Base-by-base conservation (phyloP, 768 basidiomycete genomes). In the Mrakia gelida region DNA sequence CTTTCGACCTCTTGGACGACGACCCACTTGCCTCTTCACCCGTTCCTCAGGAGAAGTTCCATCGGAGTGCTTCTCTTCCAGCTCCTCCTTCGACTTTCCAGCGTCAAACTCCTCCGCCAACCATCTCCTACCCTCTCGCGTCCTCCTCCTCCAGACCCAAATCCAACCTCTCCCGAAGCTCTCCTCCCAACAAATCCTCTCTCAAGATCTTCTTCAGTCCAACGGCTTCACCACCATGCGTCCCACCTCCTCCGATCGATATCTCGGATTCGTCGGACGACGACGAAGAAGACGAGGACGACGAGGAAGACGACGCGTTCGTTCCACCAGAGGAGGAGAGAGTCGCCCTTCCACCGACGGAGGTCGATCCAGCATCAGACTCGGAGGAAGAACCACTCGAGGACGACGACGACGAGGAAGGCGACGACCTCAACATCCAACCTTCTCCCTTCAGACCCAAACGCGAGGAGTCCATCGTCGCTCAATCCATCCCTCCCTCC, bases 1-100 rank as follows among this genome's bases (percentile, higher is more conserved):
- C 59, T 13, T 59, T 59, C 59, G 59, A 59, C 13, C 59, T 59
- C 26, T 59, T 26, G 59, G 59, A 59, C 59, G 59, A 59, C 59
- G 67, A 70, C 41, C 67, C 67, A 3, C 67, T 70, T 2, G 67
- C 67, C 26, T 70, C 67, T 1, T 70, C 67, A 41, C 67, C 67
- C 26, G 26, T 41, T 1, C 67, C 67, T 6, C 10, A 34, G 16
- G 67, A 70, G 26, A 70, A 41, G 34, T 26, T 41, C 2, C 67
- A 13, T 15, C 38, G 67, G 3, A 41, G 38, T 41, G 26, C 18
- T 1, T 41, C 67, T 26, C 41, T 41, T 7, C 34, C 34, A 26
- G 21, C 34, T 23, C 23, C 34, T 9, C 21, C 26, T 3, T 11
- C 34, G 65, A 15, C 38, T 32, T 15, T 23, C 32, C 65, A 26